Percentiles rank a stretch among this genome's conserved stretches.
phyloP scores from a whole-genome alignment of 768 basidiomycete species.

The Cystofilobasidium bisporidii region DNA sequence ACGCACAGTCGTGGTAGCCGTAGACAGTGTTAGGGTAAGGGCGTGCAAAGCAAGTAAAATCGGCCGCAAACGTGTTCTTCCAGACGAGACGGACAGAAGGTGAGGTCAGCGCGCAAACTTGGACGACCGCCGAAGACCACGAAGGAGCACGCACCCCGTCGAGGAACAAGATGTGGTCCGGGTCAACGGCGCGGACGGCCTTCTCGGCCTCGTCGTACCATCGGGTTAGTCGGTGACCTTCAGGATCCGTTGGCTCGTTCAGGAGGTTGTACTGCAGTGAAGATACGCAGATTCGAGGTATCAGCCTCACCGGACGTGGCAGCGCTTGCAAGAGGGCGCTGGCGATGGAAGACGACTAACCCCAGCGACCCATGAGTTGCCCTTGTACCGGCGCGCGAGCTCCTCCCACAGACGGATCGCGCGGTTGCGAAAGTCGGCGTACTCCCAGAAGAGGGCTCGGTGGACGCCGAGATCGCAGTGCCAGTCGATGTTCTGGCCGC shows the following conservation, averaged over 20 bases:
- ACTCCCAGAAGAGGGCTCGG: constrained; percentile 54
- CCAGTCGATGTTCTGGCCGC: constrained; percentile 51
- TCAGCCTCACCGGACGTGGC: no score
- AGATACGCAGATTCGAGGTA: background rate
- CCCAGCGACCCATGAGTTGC: constrained; percentile 64
- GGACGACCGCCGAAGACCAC: background rate
- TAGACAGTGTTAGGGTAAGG: constrained; percentile 64
- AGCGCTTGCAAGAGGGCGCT: background rate
- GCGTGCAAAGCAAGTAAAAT: constrained; percentile 43
- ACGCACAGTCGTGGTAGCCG: constrained; percentile 66
- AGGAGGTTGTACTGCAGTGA: constrained; percentile 62
- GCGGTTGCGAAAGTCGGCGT: constrained; percentile 71
- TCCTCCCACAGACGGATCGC: constrained; percentile 65
- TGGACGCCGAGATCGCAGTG: constrained; percentile 12
- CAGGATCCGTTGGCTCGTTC: constrained; percentile 70
- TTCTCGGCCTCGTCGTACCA: constrained; percentile 62
- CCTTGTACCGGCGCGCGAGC: constrained; percentile 63
- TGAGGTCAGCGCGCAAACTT: background rate
- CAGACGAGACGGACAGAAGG: background rate
- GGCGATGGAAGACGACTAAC: background rate
- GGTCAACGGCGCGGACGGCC: constrained; percentile 62
- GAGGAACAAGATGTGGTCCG: constrained; percentile 63
- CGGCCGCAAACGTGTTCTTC: constrained; percentile 62
- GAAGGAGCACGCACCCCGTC: constrained; percentile 44
- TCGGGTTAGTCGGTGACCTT: constrained; percentile 53